These are phyloP conservation scores for Perilla frutescens DNA, from an alignment of 257 asterid genomes.

Conservation along the genomic window DNA sequence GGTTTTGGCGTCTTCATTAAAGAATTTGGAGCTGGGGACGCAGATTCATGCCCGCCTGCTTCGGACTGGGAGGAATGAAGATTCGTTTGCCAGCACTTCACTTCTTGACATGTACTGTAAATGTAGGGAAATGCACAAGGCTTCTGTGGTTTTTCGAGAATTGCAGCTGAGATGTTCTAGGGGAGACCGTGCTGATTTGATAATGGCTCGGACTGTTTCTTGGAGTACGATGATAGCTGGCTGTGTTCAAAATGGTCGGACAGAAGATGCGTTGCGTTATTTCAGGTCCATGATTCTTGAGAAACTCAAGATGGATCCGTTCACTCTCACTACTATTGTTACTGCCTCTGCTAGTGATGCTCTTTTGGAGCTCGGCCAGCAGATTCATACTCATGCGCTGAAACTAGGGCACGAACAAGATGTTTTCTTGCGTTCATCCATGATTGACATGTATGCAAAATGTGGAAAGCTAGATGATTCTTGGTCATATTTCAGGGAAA, in stretches of 20 bases:
- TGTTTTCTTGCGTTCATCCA: constrained; percentile 56
- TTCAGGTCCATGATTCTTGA: constrained; percentile 57
- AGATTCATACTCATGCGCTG: constrained; percentile 61
- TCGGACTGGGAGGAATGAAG: constrained; percentile 54
- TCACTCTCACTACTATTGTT: constrained; percentile 61
- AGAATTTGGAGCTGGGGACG: constrained; percentile 58
- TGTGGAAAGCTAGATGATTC: constrained; percentile 68
- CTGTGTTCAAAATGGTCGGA: constrained; percentile 60
- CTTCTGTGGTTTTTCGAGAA: constrained; percentile 53
- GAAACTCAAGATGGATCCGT: constrained; percentile 52
- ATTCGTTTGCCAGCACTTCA: constrained; percentile 53
- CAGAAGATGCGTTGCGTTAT: constrained; percentile 54
- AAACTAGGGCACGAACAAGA: constrained; percentile 62
- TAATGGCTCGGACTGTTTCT: constrained; percentile 46
- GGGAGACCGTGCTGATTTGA: constrained; percentile 40
- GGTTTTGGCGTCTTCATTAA: constrained; percentile 55
- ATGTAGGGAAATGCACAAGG: constrained; percentile 65
- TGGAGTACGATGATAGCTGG: constrained; percentile 76
- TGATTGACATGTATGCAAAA: constrained; percentile 83
- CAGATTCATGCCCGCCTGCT: constrained; percentile 67
- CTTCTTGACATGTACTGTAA: constrained; percentile 83
- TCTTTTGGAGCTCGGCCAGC: constrained; percentile 71
- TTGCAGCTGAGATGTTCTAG: constrained; percentile 31
- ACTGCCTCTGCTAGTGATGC: constrained; percentile 56
- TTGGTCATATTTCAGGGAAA: constrained; percentile 49